phyloP scores from a whole-genome alignment of 352 stramenopile genomes.

The Thalassiosira exigua region DNA sequence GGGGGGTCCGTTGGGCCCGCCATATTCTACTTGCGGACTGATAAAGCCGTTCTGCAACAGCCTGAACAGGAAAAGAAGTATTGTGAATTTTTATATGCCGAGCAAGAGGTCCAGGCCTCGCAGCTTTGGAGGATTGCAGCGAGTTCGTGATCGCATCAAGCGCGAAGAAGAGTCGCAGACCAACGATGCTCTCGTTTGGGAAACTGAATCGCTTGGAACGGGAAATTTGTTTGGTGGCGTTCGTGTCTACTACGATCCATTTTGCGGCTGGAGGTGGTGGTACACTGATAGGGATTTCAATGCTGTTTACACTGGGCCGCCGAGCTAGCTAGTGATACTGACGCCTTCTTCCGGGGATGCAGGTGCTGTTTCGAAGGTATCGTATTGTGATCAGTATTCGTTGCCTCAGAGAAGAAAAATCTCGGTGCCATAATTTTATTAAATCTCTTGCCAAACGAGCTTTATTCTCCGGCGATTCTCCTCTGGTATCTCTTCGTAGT shows the following conservation, averaged over 20 bases:
- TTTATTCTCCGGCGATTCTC: no score
- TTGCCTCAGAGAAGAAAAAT: no score
- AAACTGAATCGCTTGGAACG: constrained; percentile 20
- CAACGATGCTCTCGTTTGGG: constrained; percentile 29
- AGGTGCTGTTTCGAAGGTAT: no score
- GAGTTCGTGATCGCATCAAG: constrained; percentile 36
- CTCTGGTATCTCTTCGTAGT: no score
- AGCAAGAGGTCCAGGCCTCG: constrained; percentile 42
- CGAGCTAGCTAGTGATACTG: no score
- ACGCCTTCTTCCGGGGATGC: no score
- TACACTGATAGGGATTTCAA: constrained; percentile 56
- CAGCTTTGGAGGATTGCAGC: constrained; percentile 22
- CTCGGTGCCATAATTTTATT: no score
- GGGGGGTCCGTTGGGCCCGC: constrained; percentile 2
- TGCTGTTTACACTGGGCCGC: constrained; percentile 10
- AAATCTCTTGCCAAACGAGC: no score
- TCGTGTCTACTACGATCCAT: constrained; percentile 57
- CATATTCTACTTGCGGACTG: constrained; percentile 32
- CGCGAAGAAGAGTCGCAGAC: constrained; percentile 37
- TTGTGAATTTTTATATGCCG: constrained; percentile 54
- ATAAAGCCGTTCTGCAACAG: constrained; percentile 28
- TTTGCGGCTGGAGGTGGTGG: constrained; percentile 52
- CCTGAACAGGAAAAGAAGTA: constrained; percentile 29
- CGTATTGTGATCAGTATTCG: no score
- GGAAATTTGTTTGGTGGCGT: constrained; percentile 50